These are phyloP conservation scores for Houttuynia cordata DNA, from an alignment of 164 flowering plant species.

Conservation along the genomic window DNA sequence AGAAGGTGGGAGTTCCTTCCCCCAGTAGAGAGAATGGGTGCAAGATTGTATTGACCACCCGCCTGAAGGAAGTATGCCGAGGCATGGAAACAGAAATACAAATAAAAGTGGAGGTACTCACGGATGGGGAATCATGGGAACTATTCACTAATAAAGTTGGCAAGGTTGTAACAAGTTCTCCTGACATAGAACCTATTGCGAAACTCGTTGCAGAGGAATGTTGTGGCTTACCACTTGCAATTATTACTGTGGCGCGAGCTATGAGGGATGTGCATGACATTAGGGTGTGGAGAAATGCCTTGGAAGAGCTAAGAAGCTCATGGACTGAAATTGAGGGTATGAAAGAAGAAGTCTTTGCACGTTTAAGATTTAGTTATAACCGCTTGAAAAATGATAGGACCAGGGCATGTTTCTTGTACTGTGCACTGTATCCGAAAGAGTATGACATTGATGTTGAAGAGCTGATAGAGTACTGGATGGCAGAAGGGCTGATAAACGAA, in stretches of 20 bases:
- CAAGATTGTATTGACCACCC: slow-evolving; percentile 6
- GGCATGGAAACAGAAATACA: slow-evolving; percentile 4
- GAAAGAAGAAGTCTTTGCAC: slow-evolving; percentile 6
- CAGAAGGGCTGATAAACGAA: slow-evolving; percentile 16
- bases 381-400: not conserved
- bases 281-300: slow-evolving; percentile 7
- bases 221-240: slow-evolving; percentile 8
- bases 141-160: slow-evolving; percentile 6
- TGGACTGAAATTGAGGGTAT: not conserved
- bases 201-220: slow-evolving; percentile 4
- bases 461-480: slow-evolving; percentile 10
- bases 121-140: slow-evolving; percentile 8
- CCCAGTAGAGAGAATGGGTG: not conserved
- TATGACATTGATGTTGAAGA: not conserved
- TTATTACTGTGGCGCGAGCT: slow-evolving; percentile 9
- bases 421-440: not conserved
- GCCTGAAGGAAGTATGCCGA: slow-evolving; percentile 4
- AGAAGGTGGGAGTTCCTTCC: slow-evolving; percentile 3
- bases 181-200: slow-evolving; percentile 3
- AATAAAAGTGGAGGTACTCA: slow-evolving; percentile 6
- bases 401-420: too few species aligned
- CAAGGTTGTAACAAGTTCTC: not conserved
- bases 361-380: slow-evolving; percentile 6
- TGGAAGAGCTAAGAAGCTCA: slow-evolving; percentile 4
- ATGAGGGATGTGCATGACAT: slow-evolving; percentile 3